These are phyloP conservation scores for Fusarium floridanum DNA, from an alignment of 2,329 filamentous ascomycete genomes.

Conservation along the genomic window DNA sequence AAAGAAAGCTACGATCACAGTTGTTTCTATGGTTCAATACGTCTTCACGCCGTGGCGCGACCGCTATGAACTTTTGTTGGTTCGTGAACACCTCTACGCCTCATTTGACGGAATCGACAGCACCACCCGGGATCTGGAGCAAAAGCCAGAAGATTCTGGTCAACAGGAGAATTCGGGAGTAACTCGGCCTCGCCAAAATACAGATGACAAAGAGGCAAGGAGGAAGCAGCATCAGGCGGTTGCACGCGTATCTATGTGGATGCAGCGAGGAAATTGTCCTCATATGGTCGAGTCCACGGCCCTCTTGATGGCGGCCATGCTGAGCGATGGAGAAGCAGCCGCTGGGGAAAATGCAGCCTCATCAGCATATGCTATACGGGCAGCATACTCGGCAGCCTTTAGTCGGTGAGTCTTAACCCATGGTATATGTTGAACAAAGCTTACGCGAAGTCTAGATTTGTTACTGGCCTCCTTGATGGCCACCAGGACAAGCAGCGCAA, in stretches of 20 bases:
- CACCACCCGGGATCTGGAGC: constrained; percentile 3
- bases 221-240: constrained; percentile 62
- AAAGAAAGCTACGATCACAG: background rate
- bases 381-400: constrained; percentile 81
- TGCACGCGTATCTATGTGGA: constrained; percentile 74
- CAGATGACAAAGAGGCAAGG: constrained; percentile 33
- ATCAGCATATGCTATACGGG: constrained; percentile 71
- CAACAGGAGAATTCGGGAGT: background rate
- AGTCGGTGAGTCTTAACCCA: constrained; percentile 67
- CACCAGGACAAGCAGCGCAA: constrained; percentile 76
- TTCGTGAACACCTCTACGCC: constrained; percentile 74
- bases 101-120: constrained; percentile 22
- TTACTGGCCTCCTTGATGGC: constrained; percentile 83
- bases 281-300: constrained; percentile 85
- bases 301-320: constrained; percentile 75
- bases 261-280: constrained; percentile 79
- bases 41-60: constrained; percentile 81
- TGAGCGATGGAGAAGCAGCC: constrained; percentile 68
- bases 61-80: constrained; percentile 72
- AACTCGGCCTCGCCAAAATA: background rate
- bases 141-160: background rate
- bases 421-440: background rate
- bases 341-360: constrained; percentile 52
- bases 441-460: constrained; percentile 67
- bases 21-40: constrained; percentile 72